Evolutionary conservation across 2,329 filamentous ascomycete genomes (phyloP).

Genomic region (Knoxdaviesia proteae): DNA sequence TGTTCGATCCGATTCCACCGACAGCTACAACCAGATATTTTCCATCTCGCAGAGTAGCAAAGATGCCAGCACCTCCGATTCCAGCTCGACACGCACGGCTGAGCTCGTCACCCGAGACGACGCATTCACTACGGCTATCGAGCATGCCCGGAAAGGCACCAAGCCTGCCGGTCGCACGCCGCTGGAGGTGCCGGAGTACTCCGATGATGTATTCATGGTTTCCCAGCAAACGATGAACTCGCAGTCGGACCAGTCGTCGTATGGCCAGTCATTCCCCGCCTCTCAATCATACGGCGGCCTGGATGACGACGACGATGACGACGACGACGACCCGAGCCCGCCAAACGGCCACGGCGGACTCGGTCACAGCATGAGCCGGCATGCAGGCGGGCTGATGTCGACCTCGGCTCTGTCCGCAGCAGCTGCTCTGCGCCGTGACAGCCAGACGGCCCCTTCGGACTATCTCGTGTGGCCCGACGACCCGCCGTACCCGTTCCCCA

Average conservation of each 20-base stretch:
- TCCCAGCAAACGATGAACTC: conserved; percentile 21
- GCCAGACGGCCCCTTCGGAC: conserved; percentile 22
- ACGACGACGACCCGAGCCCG: no score
- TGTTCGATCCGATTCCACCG: conserved; percentile 32
- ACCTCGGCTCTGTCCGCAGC: no score
- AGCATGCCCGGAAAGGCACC: no score
- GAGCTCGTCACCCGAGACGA: neutral
- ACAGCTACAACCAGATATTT: conserved; percentile 37
- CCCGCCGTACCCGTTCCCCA: conserved; percentile 29
- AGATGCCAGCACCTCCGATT: conserved; percentile 5
- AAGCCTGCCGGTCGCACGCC: neutral
- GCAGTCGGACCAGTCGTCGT: no score
- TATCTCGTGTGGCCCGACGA: conserved; percentile 38
- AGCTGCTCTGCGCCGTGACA: no score
- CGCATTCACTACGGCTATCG: no score
- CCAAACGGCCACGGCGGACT: no score
- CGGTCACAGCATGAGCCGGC: no score
- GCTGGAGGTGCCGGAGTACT: conserved; percentile 10
- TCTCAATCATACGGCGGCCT: no score
- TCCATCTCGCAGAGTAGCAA: conserved; percentile 29
- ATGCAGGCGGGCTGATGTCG: neutral
- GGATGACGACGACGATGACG: no score
- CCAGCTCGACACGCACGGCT: neutral
- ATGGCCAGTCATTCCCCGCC: no score
- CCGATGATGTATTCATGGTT: conserved; percentile 20